A percentile compares a stretch with the other conserved stretches of the same genome.
These are phyloP conservation scores for Macaranga tanarius DNA, from an alignment of 441 rosid genomes.

Conservation along the genomic window DNA sequence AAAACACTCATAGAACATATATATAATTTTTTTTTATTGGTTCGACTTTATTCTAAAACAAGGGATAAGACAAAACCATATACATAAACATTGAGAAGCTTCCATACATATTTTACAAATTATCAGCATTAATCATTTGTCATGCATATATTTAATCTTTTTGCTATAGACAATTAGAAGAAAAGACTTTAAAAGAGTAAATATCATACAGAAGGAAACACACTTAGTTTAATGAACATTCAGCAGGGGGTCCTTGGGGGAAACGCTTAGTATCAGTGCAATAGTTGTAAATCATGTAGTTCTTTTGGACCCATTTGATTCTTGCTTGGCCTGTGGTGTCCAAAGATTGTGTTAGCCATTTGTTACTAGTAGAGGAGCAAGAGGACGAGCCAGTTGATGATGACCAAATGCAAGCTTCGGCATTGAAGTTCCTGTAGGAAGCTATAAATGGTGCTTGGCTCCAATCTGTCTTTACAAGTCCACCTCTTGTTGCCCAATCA, in stretches of 20 bases:
- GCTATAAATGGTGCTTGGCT: slow-evolving; percentile 58
- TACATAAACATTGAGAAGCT: too few species aligned
- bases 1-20: too few species aligned
- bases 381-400: slow-evolving; percentile 36
- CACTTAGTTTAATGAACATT: slow-evolving; percentile 19
- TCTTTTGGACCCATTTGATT: slow-evolving; percentile 42
- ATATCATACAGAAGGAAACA: too few species aligned
- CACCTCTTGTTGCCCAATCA: slow-evolving; percentile 68
- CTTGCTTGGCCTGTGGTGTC: slow-evolving; percentile 34
- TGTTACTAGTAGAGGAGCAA: slow-evolving; percentile 20
- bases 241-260: slow-evolving; percentile 33
- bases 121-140: too few species aligned
- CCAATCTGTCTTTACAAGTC: slow-evolving; percentile 55
- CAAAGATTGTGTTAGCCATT: slow-evolving; percentile 31
- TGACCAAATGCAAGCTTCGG: slow-evolving; percentile 48
- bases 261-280: slow-evolving; percentile 37
- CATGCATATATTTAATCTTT: too few species aligned
- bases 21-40: too few species aligned
- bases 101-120: too few species aligned
- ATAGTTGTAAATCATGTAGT: slow-evolving; percentile 41
- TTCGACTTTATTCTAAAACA: too few species aligned
- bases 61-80: too few species aligned
- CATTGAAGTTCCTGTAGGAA: slow-evolving; percentile 44
- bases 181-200: too few species aligned
- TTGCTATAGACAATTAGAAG: too few species aligned